A percentile compares a stretch with the other conserved stretches of the same genome.
These are phyloP conservation scores for Leccinum subgranulosum DNA, from an alignment of 768 basidiomycete genomes.

Conservation along the genomic window DNA sequence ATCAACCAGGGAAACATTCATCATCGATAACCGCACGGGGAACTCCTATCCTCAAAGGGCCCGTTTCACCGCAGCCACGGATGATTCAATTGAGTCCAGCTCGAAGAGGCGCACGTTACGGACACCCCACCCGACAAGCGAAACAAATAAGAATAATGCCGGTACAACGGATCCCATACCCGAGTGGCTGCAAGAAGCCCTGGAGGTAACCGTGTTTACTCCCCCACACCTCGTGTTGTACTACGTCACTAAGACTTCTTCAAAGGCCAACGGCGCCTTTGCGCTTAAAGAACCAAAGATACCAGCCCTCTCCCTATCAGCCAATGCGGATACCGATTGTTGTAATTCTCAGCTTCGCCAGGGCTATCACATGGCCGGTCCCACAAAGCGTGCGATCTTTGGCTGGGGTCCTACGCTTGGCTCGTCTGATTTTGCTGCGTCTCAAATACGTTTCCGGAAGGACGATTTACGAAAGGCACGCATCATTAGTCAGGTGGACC, in stretches of 20 bases:
- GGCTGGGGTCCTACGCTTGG: conserved; percentile 9
- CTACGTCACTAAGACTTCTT: conserved; percentile 8
- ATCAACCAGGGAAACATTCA: conserved; percentile 52
- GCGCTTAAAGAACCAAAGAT: conserved; percentile 46
- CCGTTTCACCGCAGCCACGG: conserved; percentile 5
- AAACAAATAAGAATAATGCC: conserved; percentile 8
- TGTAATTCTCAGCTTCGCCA: conserved; percentile 6
- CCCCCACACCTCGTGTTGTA: conserved; percentile 5
- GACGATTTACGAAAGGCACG: conserved; percentile 53
- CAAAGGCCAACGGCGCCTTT: conserved; percentile 58
- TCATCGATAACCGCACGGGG: conserved; percentile 67
- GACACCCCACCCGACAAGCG: conserved; percentile 3
- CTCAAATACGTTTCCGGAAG: conserved; percentile 43
- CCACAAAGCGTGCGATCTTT: conserved; percentile 5
- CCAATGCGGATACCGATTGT: conserved; percentile 12
- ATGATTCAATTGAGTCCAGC: conserved; percentile 6
- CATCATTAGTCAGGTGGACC: conserved; percentile 83
- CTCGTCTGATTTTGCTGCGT: conserved; percentile 10
- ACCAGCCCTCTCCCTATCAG: conserved; percentile 29
- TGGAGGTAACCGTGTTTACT: conserved; percentile 43
- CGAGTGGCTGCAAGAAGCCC: conserved; percentile 60
- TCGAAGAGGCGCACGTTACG: conserved; percentile 16
- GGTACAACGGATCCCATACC: conserved; percentile 38
- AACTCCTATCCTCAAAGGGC: conserved; percentile 49
- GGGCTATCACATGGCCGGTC: conserved; percentile 13